Base-by-base conservation (phyloP, 2,329 filamentous ascomycete genomes). In the Colletotrichum melonis region DNA sequence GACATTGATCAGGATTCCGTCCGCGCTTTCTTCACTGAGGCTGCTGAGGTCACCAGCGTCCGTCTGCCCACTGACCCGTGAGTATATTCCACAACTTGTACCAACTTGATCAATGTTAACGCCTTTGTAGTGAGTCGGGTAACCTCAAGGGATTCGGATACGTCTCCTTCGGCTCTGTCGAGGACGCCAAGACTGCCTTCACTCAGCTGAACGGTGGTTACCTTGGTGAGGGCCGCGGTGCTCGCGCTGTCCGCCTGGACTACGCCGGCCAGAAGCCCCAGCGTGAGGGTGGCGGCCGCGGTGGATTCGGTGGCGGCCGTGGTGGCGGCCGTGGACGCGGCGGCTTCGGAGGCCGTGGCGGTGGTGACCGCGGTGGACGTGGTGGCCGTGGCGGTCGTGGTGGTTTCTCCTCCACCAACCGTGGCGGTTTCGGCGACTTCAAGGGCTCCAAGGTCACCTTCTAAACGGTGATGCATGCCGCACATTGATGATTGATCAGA, bases 131-230 rank as follows among this genome's bases (percentile, higher is more conserved):
- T 82, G 95, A 97, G 74, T 91, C 91, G 75, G 95, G 95, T 76
- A 90, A 92, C 78, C 92, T 93, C 81, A 98, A 98, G 92, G 95
- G 95, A 71, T 98, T 97, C 84, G 95, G 94, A 68, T 98, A 98
- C 82, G 92, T 98, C 76, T 92, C 92, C 80, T 98, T 96, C 88
- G 86, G 87, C 78, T 93, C 93, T 22, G 83, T 97, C 75, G 95
- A 97, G 32, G 95, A 98, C 79, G 94, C 95, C 79, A 94, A 93
- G 85, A 85, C 87, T 78, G 95, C 92, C 28, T 91, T 94, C 78
- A 88, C 92, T 78, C 86, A 88, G 70, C 88, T 94, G 82, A 92
- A 94, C 78, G 94, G 94, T 76, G 87, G 87, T 69, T 83, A 88
- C 73, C 87, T 91, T 75, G 89, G 89, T 64, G 82, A 85, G 76